Evolutionary conservation across 2,329 filamentous ascomycete genomes (phyloP).

Genomic region (Calonectria multiphialidica): DNA sequence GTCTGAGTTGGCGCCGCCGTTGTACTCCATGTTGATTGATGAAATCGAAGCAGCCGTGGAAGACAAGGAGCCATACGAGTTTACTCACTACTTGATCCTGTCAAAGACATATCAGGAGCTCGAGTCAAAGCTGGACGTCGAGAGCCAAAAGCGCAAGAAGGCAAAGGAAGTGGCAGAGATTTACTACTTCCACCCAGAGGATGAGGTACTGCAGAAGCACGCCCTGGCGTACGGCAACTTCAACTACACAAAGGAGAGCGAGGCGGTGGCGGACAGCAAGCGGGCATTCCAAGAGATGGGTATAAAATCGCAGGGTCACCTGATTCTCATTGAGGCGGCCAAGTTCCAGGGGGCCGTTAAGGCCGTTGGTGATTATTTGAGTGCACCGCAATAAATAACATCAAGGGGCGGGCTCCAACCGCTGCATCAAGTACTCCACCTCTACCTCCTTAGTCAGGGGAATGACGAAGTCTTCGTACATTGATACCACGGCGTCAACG

Average conservation of each 20-base stretch:
- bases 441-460: conserved; percentile 98
- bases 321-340: conserved; percentile 86
- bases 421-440: conserved; percentile 97
- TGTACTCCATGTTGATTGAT: conserved; percentile 94
- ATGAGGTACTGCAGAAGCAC: conserved; percentile 87
- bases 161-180: conserved; percentile 70
- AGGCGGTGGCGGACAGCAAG: conserved; percentile 89
- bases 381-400: conserved; percentile 57
- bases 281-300: conserved; percentile 94
- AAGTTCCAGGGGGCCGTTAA: conserved; percentile 84
- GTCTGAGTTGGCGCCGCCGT: conserved; percentile 89
- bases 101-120: conserved; percentile 95
- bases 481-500: conserved; percentile 87
- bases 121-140: conserved; percentile 80
- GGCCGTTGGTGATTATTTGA: conserved; percentile 81
- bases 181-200: conserved; percentile 96
- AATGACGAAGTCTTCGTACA: conserved; percentile 95
- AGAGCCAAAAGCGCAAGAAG: conserved; percentile 73
- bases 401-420: conserved; percentile 66
- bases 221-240: conserved; percentile 78
- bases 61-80: conserved; percentile 92
- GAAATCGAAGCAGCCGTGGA: conserved; percentile 91
- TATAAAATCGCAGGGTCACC: conserved; percentile 83
- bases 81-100: conserved; percentile 91
- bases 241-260: conserved; percentile 84